phyloP scores from a whole-genome alignment of 805 yeast genomes.

The Yarrowia hollandica region DNA sequence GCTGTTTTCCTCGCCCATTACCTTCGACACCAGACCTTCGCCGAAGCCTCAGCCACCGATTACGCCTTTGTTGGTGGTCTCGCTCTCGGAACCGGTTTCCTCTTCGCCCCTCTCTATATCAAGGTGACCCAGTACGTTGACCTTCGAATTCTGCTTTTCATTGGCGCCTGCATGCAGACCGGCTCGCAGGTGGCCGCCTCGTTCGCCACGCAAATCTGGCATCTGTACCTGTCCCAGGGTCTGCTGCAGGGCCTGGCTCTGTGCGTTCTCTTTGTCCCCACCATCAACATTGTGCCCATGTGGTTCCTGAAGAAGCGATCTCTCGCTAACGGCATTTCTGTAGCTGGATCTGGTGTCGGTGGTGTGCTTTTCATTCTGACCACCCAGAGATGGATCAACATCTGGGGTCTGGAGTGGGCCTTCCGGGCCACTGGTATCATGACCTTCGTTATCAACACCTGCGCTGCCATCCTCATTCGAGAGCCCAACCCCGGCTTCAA shows the following conservation, averaged over 20 bases:
- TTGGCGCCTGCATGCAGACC: conserved; percentile 22
- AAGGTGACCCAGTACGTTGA: conserved; percentile 18
- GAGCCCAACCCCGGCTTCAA: conserved; percentile 29
- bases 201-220: conserved; percentile 45
- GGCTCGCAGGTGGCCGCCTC: conserved; percentile 26
- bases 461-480: conserved; percentile 18
- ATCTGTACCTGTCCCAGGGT: conserved; percentile 55
- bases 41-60: conserved; percentile 16
- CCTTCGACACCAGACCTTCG: conserved; percentile 18
- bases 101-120: conserved; percentile 24
- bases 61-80: conserved; percentile 28
- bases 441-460: conserved; percentile 18
- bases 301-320: conserved; percentile 52
- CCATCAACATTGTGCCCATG: conserved; percentile 48
- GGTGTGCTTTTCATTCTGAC: conserved; percentile 44
- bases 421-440: conserved; percentile 48
- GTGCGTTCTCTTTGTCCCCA: conserved; percentile 48
- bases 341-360: conserved; percentile 54
- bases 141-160: conserved; percentile 7
- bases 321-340: conserved; percentile 51
- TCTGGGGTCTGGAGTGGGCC: conserved; percentile 57
- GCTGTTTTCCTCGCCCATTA: conserved; percentile 29
- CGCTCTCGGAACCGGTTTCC: conserved; percentile 23
- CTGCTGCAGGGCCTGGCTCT: conserved; percentile 52
- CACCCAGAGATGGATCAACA: conserved; percentile 44